Conservation (phyloP, 1,139 yeast species). For the Suhomyces bribrorum region DNA sequence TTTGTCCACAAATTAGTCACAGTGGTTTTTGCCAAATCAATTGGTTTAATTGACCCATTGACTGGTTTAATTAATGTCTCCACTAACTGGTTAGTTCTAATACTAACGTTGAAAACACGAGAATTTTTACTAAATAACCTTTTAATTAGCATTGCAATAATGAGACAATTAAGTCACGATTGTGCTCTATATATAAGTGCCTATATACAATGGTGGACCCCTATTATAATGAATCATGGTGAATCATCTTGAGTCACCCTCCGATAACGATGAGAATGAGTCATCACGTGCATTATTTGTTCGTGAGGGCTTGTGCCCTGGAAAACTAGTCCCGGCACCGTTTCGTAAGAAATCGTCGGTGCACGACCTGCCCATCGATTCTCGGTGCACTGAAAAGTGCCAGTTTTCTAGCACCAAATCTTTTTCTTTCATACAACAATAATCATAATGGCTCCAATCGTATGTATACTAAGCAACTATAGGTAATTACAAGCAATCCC, state of each 20-base stretch:
- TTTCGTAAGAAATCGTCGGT: neutral
- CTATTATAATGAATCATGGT: too few relatives aligned
- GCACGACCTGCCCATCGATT: constrained; percentile 5
- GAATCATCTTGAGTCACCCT: constrained; percentile 12
- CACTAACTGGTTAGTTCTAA: neutral
- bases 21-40: constrained; percentile 19
- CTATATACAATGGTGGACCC: too few relatives aligned
- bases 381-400: constrained; percentile 5
- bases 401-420: neutral
- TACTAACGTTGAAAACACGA: constrained; percentile 14
- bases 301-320: constrained; percentile 11
- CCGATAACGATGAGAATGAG: constrained; percentile 6
- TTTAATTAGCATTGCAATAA: neutral
- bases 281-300: constrained; percentile 10
- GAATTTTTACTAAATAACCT: constrained; percentile 6
- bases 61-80: constrained; percentile 1
- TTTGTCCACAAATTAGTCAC: constrained; percentile 57
- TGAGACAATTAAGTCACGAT: too few relatives aligned
- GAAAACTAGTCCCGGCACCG: too few relatives aligned
- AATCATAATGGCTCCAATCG: constrained; percentile 83
- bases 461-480: constrained; percentile 48
- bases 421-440: constrained; percentile 14
- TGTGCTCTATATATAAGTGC: too few relatives aligned
- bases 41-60: constrained; percentile 5
- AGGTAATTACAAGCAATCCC: constrained; percentile 22